A percentile compares a stretch with the other conserved stretches of the same genome.
phyloP scores from a whole-genome alignment of 2,329 filamentous ascomycete species.

The Madurella fahalii region DNA sequence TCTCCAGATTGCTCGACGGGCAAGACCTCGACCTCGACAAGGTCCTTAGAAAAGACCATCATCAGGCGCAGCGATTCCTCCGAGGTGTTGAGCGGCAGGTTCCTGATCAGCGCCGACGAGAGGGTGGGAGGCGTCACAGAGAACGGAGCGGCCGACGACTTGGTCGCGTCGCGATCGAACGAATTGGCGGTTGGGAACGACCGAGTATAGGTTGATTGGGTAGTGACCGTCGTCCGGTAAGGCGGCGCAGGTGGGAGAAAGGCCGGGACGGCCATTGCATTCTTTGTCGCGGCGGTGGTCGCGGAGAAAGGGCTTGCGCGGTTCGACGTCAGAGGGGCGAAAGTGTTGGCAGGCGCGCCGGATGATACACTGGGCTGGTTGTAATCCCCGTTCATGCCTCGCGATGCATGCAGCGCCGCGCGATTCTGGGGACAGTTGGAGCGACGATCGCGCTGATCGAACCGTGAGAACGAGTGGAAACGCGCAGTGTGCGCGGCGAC shows the following conservation, averaged over 20 bases:
- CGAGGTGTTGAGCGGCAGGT: constrained; percentile 50
- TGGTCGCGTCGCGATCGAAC: constrained; percentile 42
- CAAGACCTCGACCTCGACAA: constrained; percentile 49
- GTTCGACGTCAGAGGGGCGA: constrained; percentile 31
- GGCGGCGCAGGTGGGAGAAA: constrained; percentile 40
- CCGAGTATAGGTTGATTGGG: constrained; percentile 34
- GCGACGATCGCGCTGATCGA: constrained; percentile 33
- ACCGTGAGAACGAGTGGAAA: constrained; percentile 24
- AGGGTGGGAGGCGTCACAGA: constrained; percentile 34
- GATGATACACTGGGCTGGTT: constrained; percentile 25
- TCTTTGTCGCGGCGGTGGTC: constrained; percentile 28
- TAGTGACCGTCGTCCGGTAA: constrained; percentile 34
- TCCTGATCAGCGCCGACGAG: constrained; percentile 48
- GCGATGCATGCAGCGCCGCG: constrained; percentile 31
- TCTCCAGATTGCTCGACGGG: constrained; percentile 48
- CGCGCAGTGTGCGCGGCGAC: constrained; percentile 16
- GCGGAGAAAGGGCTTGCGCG: constrained; percentile 33
- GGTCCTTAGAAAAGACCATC: constrained; percentile 56
- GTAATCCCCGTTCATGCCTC: constrained; percentile 32
- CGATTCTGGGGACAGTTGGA: constrained; percentile 21
- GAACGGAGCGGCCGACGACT: constrained; percentile 39
- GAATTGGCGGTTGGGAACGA: constrained; percentile 31
- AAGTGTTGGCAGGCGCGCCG: constrained; percentile 32
- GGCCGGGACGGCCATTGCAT: constrained; percentile 43
- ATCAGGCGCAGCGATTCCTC: constrained; percentile 53